Evolutionary conservation across 257 asterid species (phyloP).

Genomic region (Ligustrum vulgare): DNA sequence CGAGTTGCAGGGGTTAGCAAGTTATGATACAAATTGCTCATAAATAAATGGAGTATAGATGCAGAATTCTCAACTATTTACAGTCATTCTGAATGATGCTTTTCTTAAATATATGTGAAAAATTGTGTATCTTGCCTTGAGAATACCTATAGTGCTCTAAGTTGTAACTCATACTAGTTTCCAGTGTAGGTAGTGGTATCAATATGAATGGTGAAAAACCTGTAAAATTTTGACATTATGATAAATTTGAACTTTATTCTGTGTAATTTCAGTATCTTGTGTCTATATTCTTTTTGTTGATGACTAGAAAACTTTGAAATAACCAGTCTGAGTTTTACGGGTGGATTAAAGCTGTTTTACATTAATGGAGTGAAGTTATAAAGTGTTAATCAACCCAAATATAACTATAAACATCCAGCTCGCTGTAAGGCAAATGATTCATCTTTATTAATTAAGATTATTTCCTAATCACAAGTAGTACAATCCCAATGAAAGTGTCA

Average conservation of each 20-base stretch:
- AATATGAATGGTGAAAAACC: conserved; percentile 16
- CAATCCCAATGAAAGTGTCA: no score
- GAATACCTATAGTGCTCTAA: conserved; percentile 28
- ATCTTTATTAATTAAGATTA: no score
- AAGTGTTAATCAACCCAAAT: no score
- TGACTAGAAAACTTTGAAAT: no score
- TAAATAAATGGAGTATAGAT: conserved; percentile 27
- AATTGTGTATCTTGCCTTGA: conserved; percentile 22
- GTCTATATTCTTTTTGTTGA: no score
- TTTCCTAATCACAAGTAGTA: no score
- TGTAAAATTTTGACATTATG: conserved; percentile 12
- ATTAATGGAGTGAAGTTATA: no score
- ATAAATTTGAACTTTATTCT: conserved; percentile 18
- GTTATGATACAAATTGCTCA: conserved; percentile 77
- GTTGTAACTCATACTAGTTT: conserved; percentile 22
- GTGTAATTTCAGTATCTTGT: no score
- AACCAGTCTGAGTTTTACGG: no score
- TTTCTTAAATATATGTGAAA: conserved; percentile 25
- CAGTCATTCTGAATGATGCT: conserved; percentile 24
- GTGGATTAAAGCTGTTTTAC: no score
- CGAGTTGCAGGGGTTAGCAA: conserved; percentile 85
- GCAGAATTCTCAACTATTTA: conserved; percentile 23
- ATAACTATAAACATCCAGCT: no score
- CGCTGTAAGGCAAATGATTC: no score
- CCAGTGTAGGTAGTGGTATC: conserved; percentile 13